phyloP scores from a whole-genome alignment of 164 flowering plant species.

The Warburgia ugandensis region DNA sequence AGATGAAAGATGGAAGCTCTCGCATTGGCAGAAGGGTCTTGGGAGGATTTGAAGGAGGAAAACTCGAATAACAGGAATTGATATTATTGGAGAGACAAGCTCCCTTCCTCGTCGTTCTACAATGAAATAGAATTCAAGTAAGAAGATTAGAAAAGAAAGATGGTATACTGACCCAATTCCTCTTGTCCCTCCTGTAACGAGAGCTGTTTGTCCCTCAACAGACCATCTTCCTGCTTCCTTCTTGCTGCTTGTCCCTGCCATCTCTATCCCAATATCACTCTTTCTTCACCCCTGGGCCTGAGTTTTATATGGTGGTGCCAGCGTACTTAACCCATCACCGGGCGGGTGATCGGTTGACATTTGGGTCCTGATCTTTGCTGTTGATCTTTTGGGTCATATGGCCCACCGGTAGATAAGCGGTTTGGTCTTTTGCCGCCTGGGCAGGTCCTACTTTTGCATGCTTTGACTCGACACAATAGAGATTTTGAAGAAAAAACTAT shows the following conservation, averaged over 20 bases:
- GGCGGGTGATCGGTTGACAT: too few relatives aligned
- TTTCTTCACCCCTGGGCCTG: not conserved
- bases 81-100: not conserved
- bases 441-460: too few relatives aligned
- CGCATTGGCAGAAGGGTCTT: too few relatives aligned
- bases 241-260: not conserved
- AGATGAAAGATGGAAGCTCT: too few relatives aligned
- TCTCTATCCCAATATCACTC: not conserved
- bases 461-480: too few relatives aligned
- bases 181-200: slow-evolving; percentile 42
- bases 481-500: too few relatives aligned
- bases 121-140: not conserved
- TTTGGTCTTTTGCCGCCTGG: too few relatives aligned
- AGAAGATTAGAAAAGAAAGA: not conserved
- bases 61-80: not conserved
- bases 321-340: not conserved
- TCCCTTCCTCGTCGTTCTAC: too few relatives aligned
- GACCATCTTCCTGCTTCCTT: slow-evolving; percentile 22
- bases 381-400: too few relatives aligned
- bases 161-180: slow-evolving; percentile 31
- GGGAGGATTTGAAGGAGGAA: not conserved
- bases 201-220: slow-evolving; percentile 28
- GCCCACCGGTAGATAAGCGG: too few relatives aligned
- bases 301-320: not conserved
- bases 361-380: too few relatives aligned